phyloP scores from a whole-genome alignment of 2,329 filamentous ascomycete genomes.

The Diaporthe velutina region DNA sequence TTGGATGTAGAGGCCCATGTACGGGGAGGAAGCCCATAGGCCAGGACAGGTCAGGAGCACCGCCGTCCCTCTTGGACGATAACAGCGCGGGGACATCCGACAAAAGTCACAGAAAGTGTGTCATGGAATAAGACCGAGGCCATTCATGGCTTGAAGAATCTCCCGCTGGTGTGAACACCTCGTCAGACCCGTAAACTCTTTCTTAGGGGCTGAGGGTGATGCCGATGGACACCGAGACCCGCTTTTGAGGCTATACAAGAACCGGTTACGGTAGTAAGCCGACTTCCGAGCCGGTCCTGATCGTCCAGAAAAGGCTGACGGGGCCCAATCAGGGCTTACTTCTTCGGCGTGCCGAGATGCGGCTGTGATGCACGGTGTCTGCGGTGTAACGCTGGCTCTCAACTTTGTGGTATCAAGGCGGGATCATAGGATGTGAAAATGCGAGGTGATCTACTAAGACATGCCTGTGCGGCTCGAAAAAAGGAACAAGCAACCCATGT shows the following conservation, averaged over 20 bases:
- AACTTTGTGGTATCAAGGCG: background rate
- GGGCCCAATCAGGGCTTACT: constrained; percentile 11
- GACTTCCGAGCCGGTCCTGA: constrained; percentile 24
- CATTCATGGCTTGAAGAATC: background rate
- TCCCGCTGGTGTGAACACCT: constrained; percentile 9
- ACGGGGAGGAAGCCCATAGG: constrained; percentile 12
- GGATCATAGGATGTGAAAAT: background rate
- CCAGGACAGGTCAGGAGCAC: background rate
- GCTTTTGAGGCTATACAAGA: background rate
- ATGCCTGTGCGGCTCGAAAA: too few relatives aligned
- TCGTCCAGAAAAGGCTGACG: background rate
- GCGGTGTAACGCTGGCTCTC: background rate
- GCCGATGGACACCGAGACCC: constrained; percentile 21
- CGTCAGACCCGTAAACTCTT: background rate
- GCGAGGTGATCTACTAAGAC: background rate
- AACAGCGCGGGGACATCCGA: constrained; percentile 11
- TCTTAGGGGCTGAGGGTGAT: background rate
- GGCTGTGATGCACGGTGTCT: constrained; percentile 2
- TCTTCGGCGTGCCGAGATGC: constrained; percentile 15
- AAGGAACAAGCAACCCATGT: background rate
- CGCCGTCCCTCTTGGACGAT: background rate
- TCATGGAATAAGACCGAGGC: background rate
- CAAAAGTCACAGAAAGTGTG: background rate
- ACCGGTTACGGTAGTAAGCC: constrained; percentile 19
- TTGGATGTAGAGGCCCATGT: background rate